phyloP scores from a whole-genome alignment of 108 stramenopile genomes.

The Nitzschia sp. region DNA sequence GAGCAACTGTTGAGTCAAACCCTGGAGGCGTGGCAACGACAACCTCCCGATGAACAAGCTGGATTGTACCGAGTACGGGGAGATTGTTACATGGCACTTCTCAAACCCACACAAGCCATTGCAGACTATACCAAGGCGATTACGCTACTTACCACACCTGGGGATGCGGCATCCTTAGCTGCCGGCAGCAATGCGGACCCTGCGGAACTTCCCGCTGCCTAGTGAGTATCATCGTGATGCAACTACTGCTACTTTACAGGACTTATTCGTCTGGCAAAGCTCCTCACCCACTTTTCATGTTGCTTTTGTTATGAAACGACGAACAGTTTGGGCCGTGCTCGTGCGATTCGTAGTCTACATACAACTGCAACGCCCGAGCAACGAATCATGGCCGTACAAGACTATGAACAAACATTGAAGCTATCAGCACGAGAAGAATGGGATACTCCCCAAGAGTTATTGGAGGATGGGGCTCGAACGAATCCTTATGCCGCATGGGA shows the following conservation, averaged over 20 bases:
- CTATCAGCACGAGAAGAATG: slow-evolving; percentile 54
- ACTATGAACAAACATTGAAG: slow-evolving; percentile 56
- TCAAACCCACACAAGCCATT: slow-evolving; percentile 39
- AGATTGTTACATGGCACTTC: slow-evolving; percentile 62
- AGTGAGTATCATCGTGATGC: no score
- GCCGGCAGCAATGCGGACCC: slow-evolving; percentile 51
- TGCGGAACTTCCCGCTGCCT: slow-evolving; percentile 57
- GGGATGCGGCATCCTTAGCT: no score
- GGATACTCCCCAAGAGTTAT: slow-evolving; percentile 51
- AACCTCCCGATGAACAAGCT: slow-evolving; percentile 73
- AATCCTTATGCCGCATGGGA: slow-evolving; percentile 88
- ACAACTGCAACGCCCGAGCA: slow-evolving; percentile 36
- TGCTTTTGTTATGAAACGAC: no score
- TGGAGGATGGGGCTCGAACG: slow-evolving; percentile 61
- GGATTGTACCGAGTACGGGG: slow-evolving; percentile 78
- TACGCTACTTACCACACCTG: slow-evolving; percentile 58
- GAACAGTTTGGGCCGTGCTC: slow-evolving; percentile 61
- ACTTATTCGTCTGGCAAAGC: slow-evolving; percentile 1
- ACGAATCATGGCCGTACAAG: slow-evolving; percentile 43
- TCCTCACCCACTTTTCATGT: no score
- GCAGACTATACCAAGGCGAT: slow-evolving; percentile 65
- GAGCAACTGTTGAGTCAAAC: slow-evolving; percentile 48
- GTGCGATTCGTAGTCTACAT: slow-evolving; percentile 55
- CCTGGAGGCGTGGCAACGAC: slow-evolving; percentile 55
- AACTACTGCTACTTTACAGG: not conserved